Evolutionary conservation across 225 moss, liverwort and hornwort genomes (phyloP), one percentile per base, ranked within the genome.

Genomic region (Neckera pumila): DNA sequence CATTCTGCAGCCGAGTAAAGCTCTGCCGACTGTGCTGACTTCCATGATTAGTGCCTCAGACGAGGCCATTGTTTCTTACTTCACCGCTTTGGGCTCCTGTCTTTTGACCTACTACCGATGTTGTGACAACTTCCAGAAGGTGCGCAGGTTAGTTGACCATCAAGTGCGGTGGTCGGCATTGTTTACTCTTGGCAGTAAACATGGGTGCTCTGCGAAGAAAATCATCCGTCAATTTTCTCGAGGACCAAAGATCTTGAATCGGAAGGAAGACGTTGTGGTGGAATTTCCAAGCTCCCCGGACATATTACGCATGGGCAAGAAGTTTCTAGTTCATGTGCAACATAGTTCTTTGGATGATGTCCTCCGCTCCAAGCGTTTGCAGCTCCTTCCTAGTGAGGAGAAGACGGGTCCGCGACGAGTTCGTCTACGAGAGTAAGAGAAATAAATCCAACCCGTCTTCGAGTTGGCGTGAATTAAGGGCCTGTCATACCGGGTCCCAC

Each of bases 91-190:
- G 63, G 91, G 86, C 36, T 83, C 84, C 47, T 91, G 83, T 64
- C 90, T 95, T 22, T 73, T 93, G 89, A 91, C 88, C 75, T 93
- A 95, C 90, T 95, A 95, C 89, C 90, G 93, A 18, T 95, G 95
- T 71, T 95, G 95, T 53, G 95, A 93, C 77, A 95, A 95, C 65
- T 91, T 95, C 69, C 89, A 87, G 89, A 92, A 95, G 89, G 79
- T 95, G 20, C 86, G 95, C n/a, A 92, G 95, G 88, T 36, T 95
- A 74, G 93, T 95, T 30, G 95, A 95, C 83, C 93, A 93, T 62
- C 95, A 95, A 84, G 92, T 95, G 87, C 83, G 95, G 17, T 95
- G 95, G 95, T 93, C 95, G 53, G 95, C 95, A 34, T 54, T 95
- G 69, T 95, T 95, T 43, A 95, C 95, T 42, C 93, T 95, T 23